Evolutionary conservation across 306 rosid species (phyloP).

Genomic region (Fragaria iinumae): DNA sequence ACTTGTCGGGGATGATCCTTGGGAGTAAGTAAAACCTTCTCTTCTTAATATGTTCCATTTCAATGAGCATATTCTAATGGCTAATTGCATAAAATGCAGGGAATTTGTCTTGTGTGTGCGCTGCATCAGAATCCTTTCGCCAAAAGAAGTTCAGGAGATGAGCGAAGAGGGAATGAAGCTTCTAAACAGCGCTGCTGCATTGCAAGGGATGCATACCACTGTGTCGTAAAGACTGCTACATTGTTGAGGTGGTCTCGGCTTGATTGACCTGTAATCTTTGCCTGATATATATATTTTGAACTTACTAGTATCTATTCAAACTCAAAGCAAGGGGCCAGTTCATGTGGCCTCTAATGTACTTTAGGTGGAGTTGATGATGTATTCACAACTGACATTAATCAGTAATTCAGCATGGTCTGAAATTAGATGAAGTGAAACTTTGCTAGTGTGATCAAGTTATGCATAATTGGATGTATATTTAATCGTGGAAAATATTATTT

Average conservation of each 20-base stretch:
- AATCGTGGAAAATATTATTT: no score
- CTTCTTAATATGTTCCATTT: not conserved
- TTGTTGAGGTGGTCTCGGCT: not conserved
- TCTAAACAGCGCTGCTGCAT: constrained; percentile 78
- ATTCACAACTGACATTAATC: constrained; percentile 19
- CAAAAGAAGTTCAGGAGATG: constrained; percentile 89
- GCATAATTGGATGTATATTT: no score
- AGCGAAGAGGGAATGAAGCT: constrained; percentile 98
- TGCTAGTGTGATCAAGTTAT: not conserved
- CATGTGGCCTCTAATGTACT: constrained; percentile 11
- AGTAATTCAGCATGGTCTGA: constrained; percentile 9
- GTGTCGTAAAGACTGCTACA: constrained; percentile 12
- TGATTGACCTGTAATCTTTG: not conserved
- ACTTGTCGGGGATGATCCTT: constrained; percentile 94
- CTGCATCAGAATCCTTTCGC: constrained; percentile 82
- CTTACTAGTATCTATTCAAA: not conserved
- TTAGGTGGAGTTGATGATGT: constrained; percentile 24
- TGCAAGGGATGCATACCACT: constrained; percentile 66
- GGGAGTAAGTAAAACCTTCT: constrained; percentile 66
- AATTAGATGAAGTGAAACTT: not conserved
- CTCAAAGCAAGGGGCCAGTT: not conserved
- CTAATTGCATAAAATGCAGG: constrained; percentile 39
- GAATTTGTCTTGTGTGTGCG: constrained; percentile 89
- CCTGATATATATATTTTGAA: not conserved
- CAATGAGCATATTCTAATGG: not conserved